A percentile compares a stretch with the other conserved stretches of the same genome.
Evolutionary conservation across 805 yeast species (phyloP).

Genomic region (Lipomyces japonicus): DNA sequence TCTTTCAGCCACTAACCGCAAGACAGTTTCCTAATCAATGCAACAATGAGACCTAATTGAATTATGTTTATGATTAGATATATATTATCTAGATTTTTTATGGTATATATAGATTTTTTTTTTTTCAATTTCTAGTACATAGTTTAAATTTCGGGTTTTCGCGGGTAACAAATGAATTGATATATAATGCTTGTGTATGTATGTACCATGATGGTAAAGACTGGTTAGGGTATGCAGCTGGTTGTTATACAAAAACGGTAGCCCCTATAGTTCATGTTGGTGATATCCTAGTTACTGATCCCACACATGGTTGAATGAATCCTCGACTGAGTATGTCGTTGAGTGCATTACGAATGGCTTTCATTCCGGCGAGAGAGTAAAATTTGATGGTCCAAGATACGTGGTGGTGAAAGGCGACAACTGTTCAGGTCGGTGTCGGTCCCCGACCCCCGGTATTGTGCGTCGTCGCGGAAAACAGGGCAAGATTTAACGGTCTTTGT

Average conservation of each 20-base stretch:
- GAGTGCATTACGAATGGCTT: no score
- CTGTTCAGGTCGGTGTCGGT: no score
- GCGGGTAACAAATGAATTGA: not conserved
- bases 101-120: conserved; percentile 41
- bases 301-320: conserved; percentile 31
- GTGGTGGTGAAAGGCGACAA: no score
- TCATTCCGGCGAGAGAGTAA: no score
- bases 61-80: conserved; percentile 72
- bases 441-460: no score
- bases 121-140: conserved; percentile 25
- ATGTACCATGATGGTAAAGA: not conserved
- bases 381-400: no score
- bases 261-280: conserved; percentile 28
- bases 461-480: no score
- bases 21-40: conserved; percentile 73
- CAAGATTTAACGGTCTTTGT: no score
- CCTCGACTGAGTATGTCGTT: conserved; percentile 15
- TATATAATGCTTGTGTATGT: not conserved
- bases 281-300: conserved; percentile 18
- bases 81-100: conserved; percentile 95
- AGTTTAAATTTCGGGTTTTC: no score
- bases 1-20: conserved; percentile 71
- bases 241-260: no score
- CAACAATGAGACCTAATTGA: conserved; percentile 33
- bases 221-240: conserved; percentile 32